Evolutionary conservation across 2,329 filamentous ascomycete species (phyloP).

Genomic region (Verruconis gallopava): DNA sequence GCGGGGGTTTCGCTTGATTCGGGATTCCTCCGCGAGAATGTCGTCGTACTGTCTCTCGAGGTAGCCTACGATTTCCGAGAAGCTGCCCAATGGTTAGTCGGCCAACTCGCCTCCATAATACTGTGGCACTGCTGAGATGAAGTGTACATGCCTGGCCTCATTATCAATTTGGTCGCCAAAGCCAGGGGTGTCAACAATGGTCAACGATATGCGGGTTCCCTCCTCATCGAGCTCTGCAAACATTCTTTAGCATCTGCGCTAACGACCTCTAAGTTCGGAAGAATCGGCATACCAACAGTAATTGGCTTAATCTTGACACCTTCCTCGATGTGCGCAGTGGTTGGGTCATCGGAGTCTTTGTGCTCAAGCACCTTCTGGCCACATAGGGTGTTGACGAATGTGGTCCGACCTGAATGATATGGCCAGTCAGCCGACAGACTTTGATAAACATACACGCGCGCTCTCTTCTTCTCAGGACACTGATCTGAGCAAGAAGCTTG

Average conservation of each 20-base stretch:
- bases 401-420: conserved; percentile 63
- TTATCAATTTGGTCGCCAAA: conserved; percentile 99
- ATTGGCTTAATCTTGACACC: conserved; percentile 97
- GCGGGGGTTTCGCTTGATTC: conserved; percentile 99
- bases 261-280: too few relatives aligned
- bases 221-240: conserved; percentile 84
- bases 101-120: conserved; percentile 2
- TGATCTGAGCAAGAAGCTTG: too few relatives aligned
- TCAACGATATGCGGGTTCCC: conserved; percentile 93
- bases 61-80: conserved; percentile 94
- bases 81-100: conserved; percentile 43
- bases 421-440: too few relatives aligned
- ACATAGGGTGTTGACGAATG: conserved; percentile 98
- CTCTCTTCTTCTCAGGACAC: too few relatives aligned
- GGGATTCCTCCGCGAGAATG: conserved; percentile 96
- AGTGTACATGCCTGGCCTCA: conserved; percentile 77
- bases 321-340: conserved; percentile 82
- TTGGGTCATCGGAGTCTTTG: conserved; percentile 87
- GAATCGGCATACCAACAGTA: conserved; percentile 61
- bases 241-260: too few relatives aligned
- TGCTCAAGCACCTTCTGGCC: conserved; percentile 81
- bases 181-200: conserved; percentile 95
- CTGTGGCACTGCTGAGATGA: conserved; percentile 6
- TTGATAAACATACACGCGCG: too few relatives aligned
- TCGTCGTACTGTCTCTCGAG: conserved; percentile 99